Percentiles rank a stretch among this genome's conserved stretches.
Evolutionary conservation across 2,329 filamentous ascomycete genomes (phyloP).

Genomic region (Microdochium bolleyi): DNA sequence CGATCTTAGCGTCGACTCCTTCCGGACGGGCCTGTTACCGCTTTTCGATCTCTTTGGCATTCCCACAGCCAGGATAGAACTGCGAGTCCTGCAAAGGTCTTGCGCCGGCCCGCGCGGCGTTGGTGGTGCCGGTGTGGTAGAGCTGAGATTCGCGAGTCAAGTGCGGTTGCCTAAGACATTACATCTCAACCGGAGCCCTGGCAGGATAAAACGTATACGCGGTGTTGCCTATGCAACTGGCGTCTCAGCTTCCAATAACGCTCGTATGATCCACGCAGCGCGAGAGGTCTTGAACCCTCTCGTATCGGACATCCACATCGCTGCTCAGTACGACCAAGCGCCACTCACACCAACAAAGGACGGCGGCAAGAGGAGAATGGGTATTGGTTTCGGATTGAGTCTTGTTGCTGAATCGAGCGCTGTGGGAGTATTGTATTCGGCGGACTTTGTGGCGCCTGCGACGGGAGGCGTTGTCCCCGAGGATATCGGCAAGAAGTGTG

Average conservation of each 20-base stretch:
- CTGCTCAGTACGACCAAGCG: constrained; percentile 65
- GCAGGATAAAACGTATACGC: constrained; percentile 78
- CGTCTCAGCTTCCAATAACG: constrained; percentile 87
- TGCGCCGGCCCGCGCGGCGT: constrained; percentile 67
- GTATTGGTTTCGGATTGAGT: constrained; percentile 85
- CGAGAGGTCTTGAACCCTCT: constrained; percentile 81
- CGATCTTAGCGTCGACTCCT: constrained; percentile 86
- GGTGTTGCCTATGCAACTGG: constrained; percentile 93
- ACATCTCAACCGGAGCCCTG: constrained; percentile 74
- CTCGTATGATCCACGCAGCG: constrained; percentile 86
- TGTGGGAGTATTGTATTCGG: constrained; percentile 73
- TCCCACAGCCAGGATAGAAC: constrained; percentile 67
- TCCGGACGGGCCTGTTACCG: constrained; percentile 86
- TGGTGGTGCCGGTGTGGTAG: constrained; percentile 86
- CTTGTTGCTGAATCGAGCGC: constrained; percentile 89
- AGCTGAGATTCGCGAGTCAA: constrained; percentile 87
- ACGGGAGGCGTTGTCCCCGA: constrained; percentile 79
- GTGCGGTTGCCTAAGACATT: constrained; percentile 89
- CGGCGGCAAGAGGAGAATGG: constrained; percentile 56
- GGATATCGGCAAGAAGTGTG: constrained; percentile 81
- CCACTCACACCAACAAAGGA: constrained; percentile 36
- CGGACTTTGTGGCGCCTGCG: constrained; percentile 70
- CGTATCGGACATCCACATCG: constrained; percentile 84
- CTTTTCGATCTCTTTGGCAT: constrained; percentile 90
- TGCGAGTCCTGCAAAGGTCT: constrained; percentile 72